phyloP scores from a whole-genome alignment of 495 filamentous ascomycete species.

The Hyaloscypha bicolor region DNA sequence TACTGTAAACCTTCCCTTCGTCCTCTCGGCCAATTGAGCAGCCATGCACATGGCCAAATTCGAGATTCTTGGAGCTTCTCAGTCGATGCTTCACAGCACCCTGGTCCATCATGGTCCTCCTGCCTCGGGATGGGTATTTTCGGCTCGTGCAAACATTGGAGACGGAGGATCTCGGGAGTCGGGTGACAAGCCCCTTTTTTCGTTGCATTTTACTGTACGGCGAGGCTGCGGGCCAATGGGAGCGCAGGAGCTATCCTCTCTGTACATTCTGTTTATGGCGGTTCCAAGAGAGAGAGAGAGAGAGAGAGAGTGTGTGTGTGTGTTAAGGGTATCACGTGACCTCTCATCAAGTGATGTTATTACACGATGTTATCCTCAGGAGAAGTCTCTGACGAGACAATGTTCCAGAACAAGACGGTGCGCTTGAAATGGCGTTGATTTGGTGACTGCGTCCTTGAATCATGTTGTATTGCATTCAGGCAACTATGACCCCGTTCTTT shows the following conservation, averaged over 20 bases:
- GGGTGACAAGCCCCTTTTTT: not conserved
- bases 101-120: not conserved
- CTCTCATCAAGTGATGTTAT: not conserved
- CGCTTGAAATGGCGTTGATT: not conserved
- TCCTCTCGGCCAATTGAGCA: not conserved
- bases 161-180: constrained; percentile 11
- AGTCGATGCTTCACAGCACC: not conserved
- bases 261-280: not conserved
- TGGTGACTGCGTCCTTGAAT: not conserved
- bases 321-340: too few species aligned
- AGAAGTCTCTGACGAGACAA: not conserved
- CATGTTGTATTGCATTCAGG: not conserved
- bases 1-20: not conserved
- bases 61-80: not conserved
- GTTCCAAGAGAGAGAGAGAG: not conserved
- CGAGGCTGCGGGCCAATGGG: not conserved
- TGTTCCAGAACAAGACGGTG: not conserved
- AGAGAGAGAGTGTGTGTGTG: too few species aligned
- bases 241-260: not conserved
- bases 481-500: not conserved
- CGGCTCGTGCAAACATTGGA: not conserved
- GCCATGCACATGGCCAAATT: not conserved
- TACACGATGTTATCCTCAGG: not conserved
- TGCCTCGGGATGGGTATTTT: constrained; percentile 13
- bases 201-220: not conserved